These are phyloP conservation scores for Jacaranda mimosifolia DNA, from an alignment of 257 asterid species.

Conservation along the genomic window DNA sequence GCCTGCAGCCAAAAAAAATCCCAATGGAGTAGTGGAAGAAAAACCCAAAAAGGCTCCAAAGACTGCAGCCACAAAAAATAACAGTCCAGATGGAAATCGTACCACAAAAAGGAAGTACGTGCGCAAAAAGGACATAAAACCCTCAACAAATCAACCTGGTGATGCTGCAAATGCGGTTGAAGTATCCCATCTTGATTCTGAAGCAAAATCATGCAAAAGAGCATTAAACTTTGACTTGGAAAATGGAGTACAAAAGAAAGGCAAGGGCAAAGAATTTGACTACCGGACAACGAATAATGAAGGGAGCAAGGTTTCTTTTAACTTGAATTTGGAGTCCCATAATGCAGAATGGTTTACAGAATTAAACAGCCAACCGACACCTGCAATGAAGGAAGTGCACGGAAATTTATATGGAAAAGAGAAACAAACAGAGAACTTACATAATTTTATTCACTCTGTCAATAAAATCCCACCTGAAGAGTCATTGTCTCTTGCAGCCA, in stretches of 20 bases:
- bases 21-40: slow-evolving; percentile 85
- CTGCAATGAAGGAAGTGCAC: slow-evolving; percentile 39
- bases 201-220: slow-evolving; percentile 66
- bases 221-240: slow-evolving; percentile 65
- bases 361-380: slow-evolving; percentile 39
- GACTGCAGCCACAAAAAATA: slow-evolving; percentile 45
- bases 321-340: slow-evolving; percentile 52
- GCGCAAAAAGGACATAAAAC: slow-evolving; percentile 48
- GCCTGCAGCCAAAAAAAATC: slow-evolving; percentile 51
- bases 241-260: slow-evolving; percentile 43
- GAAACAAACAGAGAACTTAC: slow-evolving; percentile 34
- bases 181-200: slow-evolving; percentile 41
- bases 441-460: slow-evolving; percentile 21
- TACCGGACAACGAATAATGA: slow-evolving; percentile 42
- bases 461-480: slow-evolving; percentile 44
- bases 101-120: slow-evolving; percentile 73
- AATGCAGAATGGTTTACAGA: slow-evolving; percentile 43
- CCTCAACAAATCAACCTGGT: slow-evolving; percentile 45
- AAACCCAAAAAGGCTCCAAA: slow-evolving; percentile 70
- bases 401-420: slow-evolving; percentile 35
- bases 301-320: slow-evolving; percentile 44
- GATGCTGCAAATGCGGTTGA: slow-evolving; percentile 46
- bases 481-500: slow-evolving; percentile 36
- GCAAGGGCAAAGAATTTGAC: slow-evolving; percentile 39
- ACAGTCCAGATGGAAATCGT: slow-evolving; percentile 46